Base-by-base conservation (phyloP, 192 early-diverging fungal genomes). In the Cetraspora pellucida region DNA sequence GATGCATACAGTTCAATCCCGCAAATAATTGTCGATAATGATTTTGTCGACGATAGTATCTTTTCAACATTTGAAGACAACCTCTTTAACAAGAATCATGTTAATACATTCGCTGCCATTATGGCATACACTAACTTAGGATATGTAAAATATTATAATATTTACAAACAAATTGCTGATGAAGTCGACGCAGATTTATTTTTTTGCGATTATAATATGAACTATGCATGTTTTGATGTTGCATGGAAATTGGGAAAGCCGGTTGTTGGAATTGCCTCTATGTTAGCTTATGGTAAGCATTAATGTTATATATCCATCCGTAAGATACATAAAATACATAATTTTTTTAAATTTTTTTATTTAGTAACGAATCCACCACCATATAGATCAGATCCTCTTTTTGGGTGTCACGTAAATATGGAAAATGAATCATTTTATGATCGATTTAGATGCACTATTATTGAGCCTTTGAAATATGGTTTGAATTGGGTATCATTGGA, bases 361-460 rank as follows among this genome's bases (percentile, higher is more conserved):
- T 14, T 63, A 64, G 63, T 30, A 43, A 65, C n/a, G 19, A 3
- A n/a, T 25, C 9, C 19, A 14, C 9, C 37, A 31, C 70, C 70
- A n/a, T 72, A 72, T 25, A 72, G 46, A 72, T 58, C 70, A 3
- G 70, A 72, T 52, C 54, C 54, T 31, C n/a, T 43, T 19, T 28
- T 54, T 5, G 70, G 70, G 31, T 72, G 70, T 72, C 30, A 72
- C 57, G 70, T 57, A 43, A 57, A 30, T 57, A 72, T 72, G 70
- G 70, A 72, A 57, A 27, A 57, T 25, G 54, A 58, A 44, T 11
- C 70, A 31, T 72, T 72, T 58, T 19, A 55, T 5, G 21, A 72
- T 13, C 55, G 70, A 57, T 45, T 72, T 21, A 37, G 21, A 23
- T 72, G 70, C 30, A 16, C 50, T 19, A 37, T 72, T 1, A 72